A percentile compares a stretch with the other conserved stretches of the same genome.
Conservation (phyloP, 2,329 filamentous ascomycete genomes). For the Aspergillus brunneoviolaceus region DNA sequence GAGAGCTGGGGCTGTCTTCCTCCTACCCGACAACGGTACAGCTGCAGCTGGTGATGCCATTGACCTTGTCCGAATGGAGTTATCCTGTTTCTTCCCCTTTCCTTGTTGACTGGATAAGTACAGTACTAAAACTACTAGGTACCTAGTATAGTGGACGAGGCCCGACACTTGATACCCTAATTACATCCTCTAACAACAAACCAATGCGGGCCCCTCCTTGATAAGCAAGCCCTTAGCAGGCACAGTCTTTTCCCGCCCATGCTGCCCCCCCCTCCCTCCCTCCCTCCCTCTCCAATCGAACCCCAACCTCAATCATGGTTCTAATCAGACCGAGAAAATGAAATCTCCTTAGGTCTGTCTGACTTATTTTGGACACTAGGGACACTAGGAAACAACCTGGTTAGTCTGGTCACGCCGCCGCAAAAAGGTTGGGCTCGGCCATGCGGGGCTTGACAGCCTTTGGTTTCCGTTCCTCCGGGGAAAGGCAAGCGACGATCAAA, state of each 20-base stretch:
- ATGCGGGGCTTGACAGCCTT: conserved; percentile 32
- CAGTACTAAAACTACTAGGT: neutral
- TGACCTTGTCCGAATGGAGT: neutral
- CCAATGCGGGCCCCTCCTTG: neutral
- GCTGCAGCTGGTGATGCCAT: neutral
- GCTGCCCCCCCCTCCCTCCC: neutral
- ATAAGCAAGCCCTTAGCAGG: neutral
- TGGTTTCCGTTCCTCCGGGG: conserved; percentile 39
- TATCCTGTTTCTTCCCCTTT: neutral
- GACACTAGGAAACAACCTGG: neutral
- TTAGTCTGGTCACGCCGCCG: conserved; percentile 15
- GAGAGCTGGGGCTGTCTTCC: neutral
- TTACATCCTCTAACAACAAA: neutral
- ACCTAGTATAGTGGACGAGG: neutral
- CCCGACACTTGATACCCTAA: neutral
- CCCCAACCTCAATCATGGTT: neutral
- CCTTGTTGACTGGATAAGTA: neutral
- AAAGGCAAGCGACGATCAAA: conserved; percentile 14
- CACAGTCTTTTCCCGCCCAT: conserved; percentile 7
- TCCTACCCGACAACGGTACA: neutral
- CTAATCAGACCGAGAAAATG: neutral
- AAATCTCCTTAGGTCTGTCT: neutral
- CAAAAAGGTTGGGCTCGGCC: conserved; percentile 27
- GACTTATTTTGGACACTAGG: neutral
- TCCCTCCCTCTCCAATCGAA: neutral